phyloP scores from a whole-genome alignment of 208 protist species.

The Trypanosoma avium region DNA sequence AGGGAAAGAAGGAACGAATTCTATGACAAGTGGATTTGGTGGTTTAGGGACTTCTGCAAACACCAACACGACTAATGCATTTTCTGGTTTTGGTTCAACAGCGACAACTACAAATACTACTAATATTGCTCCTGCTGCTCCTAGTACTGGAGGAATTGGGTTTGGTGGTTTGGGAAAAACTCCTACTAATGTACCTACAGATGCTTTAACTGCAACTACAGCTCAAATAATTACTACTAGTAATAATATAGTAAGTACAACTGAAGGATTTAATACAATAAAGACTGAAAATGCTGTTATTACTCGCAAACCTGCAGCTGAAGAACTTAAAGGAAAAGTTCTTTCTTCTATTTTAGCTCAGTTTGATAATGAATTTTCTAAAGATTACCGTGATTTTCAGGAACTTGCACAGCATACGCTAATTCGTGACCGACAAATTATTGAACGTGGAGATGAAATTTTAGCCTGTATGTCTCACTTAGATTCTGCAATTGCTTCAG shows the following conservation, averaged over 20 bases:
- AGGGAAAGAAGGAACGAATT: too few relatives aligned
- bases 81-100: neutral
- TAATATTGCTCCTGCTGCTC: neutral
- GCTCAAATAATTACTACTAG: neutral
- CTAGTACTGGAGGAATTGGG: neutral
- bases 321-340: slow-evolving; percentile 58
- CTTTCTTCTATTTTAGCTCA: slow-evolving; percentile 48
- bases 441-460: slow-evolving; percentile 60
- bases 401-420: slow-evolving; percentile 58
- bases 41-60: too few relatives aligned
- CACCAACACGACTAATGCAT: too few relatives aligned
- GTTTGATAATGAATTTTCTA: slow-evolving; percentile 50
- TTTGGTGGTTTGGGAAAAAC: neutral
- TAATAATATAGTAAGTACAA: slow-evolving; percentile 1
- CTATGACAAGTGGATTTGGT: slow-evolving; percentile 2
- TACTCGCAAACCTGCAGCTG: slow-evolving; percentile 27
- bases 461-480: slow-evolving; percentile 42
- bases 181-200: neutral
- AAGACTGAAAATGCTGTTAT: neutral
- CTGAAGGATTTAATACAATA: neutral
- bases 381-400: slow-evolving; percentile 52
- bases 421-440: slow-evolving; percentile 62
- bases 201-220: neutral
- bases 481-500: slow-evolving; percentile 47
- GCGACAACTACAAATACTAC: neutral